Base-by-base conservation (phyloP, 2,329 filamentous ascomycete genomes). In the Moelleriella libera region DNA sequence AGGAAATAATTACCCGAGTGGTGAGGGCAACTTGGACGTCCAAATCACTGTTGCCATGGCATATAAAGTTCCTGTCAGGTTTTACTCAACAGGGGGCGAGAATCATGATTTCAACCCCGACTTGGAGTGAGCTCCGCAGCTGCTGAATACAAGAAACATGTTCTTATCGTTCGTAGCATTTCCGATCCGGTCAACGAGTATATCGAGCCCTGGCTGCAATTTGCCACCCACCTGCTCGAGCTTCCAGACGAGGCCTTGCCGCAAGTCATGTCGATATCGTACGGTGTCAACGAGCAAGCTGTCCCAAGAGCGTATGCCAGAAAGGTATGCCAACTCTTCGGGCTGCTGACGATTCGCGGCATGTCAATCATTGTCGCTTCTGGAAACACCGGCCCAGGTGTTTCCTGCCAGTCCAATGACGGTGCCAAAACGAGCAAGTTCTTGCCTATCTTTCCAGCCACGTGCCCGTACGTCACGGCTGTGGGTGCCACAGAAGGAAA, bases 131-230 rank as follows among this genome's bases (percentile, higher is more conserved):
- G 63, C 58, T 12, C 12, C 40, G 21, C 11, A 30, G 11, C n/a
- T 41, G 3, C 6, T 41, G 45, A 12, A 44, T 10, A 1, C 14
- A 43, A 43, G 42, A 43, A 14, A 21, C 9, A 28, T 30, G 21
- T 9, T 43, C 47, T 51, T 11, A 53, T n/a, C 4, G 11, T 5
- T 45, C 8, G 32, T 9, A 60, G 54, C 41, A 50, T 59, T 43
- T 51, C 50, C 12, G 52, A 54, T 46, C 48, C 63, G 58, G 39
- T 65, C 58, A 37, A 64, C 44, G 39, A 56, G 50, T 65, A 65
- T 8, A 81, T 84, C 53, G 82, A 86, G 63, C 80, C 81, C 0
- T 87, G 80, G 58, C 67, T 86, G 3, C 74, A 74, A 12, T 80
- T 82, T 60, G 69, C 82, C 5, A 69, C 74, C 48, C 75, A 80